A percentile compares a stretch with the other conserved stretches of the same genome.
phyloP scores from a whole-genome alignment of 1,139 yeast species.

The Hansenula lynferdii region DNA sequence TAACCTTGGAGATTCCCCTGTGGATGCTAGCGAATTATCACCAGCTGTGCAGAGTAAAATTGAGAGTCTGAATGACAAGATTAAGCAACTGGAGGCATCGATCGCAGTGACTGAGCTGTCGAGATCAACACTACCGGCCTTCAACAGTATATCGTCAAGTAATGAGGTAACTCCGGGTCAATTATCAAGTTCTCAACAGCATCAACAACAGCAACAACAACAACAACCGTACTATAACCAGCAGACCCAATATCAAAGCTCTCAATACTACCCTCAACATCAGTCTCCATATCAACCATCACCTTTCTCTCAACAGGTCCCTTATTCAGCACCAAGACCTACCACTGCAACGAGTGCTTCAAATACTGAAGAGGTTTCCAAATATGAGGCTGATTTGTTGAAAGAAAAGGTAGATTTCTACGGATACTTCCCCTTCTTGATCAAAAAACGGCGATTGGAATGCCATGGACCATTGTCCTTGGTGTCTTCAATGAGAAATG shows the following conservation, averaged over 20 bases:
- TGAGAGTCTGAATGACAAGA: conserved; percentile 35
- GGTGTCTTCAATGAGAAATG: conserved; percentile 34
- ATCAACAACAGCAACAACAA: neutral
- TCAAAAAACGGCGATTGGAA: conserved; percentile 25
- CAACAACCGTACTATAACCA: neutral
- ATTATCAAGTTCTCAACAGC: neutral
- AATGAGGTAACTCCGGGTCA: neutral
- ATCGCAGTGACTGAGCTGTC: conserved; percentile 29
- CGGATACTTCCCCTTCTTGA: conserved; percentile 24
- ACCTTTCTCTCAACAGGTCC: neutral
- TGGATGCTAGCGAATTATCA: neutral
- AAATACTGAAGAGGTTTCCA: neutral
- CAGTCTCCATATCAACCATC: neutral
- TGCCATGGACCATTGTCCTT: conserved; percentile 39
- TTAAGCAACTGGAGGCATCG: conserved; percentile 39
- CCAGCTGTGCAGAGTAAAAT: conserved; percentile 13
- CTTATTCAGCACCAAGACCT: neutral
- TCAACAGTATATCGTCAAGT: neutral
- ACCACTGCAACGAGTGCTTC: neutral
- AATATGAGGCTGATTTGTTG: conserved; percentile 16
- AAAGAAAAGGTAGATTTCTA: conserved; percentile 19
- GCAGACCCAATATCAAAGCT: neutral
- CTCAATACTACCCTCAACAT: neutral
- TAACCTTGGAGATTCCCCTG: neutral
- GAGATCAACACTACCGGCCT: conserved; percentile 4